Evolutionary conservation across 1,139 yeast species (phyloP), one percentile per base, ranked within the genome.

Genomic region (Candida sp.): DNA sequence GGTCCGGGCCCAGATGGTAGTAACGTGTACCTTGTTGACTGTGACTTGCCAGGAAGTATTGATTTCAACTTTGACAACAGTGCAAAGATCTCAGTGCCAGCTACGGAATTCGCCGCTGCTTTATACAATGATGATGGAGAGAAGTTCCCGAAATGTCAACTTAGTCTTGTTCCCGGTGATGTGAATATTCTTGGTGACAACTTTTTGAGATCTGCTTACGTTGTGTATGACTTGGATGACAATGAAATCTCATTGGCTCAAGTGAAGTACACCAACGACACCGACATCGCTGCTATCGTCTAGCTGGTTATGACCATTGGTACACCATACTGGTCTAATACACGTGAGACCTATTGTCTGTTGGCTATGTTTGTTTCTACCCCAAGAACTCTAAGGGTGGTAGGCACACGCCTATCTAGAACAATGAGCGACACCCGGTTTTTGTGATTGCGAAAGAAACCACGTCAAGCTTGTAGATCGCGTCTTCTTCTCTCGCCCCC

Each of bases 141-240:
- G 23, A 5, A 11, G 5, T 42, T 31, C 17, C 17, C 28, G 4
- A 2, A 42, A 30, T 42, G 44, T 42, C 30, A 11, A 6, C 34
- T 28, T 49, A 42, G 30, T 37, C 39, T 54, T 12, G 53, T 49
- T 42, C 50, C 56, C n/a, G 33, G 46, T 30, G 11, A n/a, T n/a
- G n/a, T n/a, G n/a, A n/a, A n/a, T n/a, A n/a, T n/a, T n/a, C n/a
- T n/a, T 49, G 75, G 75, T 33, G 72, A 66, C 47, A 61, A 65
- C 49, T 68, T 70, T 51, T 65, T 70, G 61, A 62, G 72, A 58
- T 55, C 56, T 37, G 69, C 71, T 5, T 68, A 69, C 54, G 57
- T 65, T 34, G 66, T 65, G 38, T 68, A 61, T 54, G 65, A 70
- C 48, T 63, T 69, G 45, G 69, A 67, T n/a, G 72, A 60, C 47